Conservation (phyloP, 805 yeast genomes). For the Schwanniomyces vanrijiae region DNA sequence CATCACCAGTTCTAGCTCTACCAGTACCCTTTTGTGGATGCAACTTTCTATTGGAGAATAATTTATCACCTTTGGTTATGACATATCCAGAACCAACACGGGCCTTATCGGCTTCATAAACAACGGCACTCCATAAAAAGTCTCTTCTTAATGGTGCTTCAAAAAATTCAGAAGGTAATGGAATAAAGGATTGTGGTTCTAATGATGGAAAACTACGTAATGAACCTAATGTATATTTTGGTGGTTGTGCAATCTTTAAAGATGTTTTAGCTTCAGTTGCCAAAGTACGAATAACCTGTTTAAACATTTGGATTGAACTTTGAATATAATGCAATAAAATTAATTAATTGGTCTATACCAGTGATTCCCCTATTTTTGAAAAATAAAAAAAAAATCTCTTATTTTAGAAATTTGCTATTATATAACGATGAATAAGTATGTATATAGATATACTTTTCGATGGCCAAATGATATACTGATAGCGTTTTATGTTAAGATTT, state of each 20-base stretch:
- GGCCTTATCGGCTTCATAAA: conserved; percentile 83
- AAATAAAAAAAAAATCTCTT: background rate
- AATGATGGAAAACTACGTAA: conserved; percentile 85
- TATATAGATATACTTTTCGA: background rate
- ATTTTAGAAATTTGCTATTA: background rate
- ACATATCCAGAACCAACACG: conserved; percentile 90
- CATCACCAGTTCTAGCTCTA: conserved; percentile 94
- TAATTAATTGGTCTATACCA: background rate
- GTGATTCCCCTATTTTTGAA: background rate
- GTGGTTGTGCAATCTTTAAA: conserved; percentile 45
- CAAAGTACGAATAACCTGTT: conserved; percentile 26
- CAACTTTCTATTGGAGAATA: conserved; percentile 79
- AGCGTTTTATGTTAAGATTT: background rate
- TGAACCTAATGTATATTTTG: conserved; percentile 73
- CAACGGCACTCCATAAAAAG: conserved; percentile 90
- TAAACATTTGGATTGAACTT: conserved; percentile 7
- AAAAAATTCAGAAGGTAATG: conserved; percentile 71
- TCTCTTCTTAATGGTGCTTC: conserved; percentile 85
- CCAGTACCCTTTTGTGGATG: conserved; percentile 93
- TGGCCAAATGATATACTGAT: background rate
- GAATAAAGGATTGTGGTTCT: conserved; percentile 77
- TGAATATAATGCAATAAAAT: background rate
- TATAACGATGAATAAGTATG: background rate
- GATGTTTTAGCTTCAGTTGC: conserved; percentile 23
- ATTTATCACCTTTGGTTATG: conserved; percentile 82